Percentiles rank a stretch among this genome's conserved stretches.
phyloP scores from a whole-genome alignment of 192 early-diverging fungal genomes.

The Coemansia sp. region DNA sequence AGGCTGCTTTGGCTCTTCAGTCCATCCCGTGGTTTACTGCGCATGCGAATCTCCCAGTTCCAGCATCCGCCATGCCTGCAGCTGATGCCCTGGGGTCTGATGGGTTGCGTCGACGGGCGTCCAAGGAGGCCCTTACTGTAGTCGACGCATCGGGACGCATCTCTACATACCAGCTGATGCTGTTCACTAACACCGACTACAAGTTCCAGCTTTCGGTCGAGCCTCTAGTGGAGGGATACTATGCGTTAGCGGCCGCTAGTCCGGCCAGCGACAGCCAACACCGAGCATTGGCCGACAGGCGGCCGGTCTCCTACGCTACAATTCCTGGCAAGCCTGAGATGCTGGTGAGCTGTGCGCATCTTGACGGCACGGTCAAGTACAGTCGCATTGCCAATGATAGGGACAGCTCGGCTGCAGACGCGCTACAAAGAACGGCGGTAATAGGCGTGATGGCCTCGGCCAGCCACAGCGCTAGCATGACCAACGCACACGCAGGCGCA shows the following conservation, averaged over 20 bases:
- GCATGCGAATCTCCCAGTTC: background rate
- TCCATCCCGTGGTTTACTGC: constrained; percentile 17
- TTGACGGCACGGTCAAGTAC: constrained; percentile 32
- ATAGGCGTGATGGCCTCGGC: constrained; percentile 1
- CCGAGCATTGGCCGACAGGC: constrained; percentile 14
- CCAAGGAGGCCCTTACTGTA: constrained; percentile 21
- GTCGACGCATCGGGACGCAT: constrained; percentile 35
- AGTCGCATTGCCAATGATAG: constrained; percentile 17
- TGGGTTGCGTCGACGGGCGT: background rate
- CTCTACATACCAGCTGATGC: constrained; percentile 23
- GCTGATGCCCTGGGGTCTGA: background rate
- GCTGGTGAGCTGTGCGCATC: constrained; percentile 35
- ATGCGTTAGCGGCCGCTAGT: constrained; percentile 26
- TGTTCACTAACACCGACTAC: constrained; percentile 27
- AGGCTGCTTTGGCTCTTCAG: background rate
- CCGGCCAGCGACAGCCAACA: constrained; percentile 39
- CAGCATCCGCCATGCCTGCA: no score
- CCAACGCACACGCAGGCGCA: constrained; percentile 45
- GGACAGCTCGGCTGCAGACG: constrained; percentile 11
- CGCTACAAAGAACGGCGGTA: constrained; percentile 3
- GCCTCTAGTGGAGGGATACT: constrained; percentile 33
- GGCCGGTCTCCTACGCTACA: constrained; percentile 28
- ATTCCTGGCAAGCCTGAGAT: constrained; percentile 23
- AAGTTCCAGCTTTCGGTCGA: constrained; percentile 38
- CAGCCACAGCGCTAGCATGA: constrained; percentile 30